A percentile compares a stretch with the other conserved stretches of the same genome.
phyloP scores from a whole-genome alignment of 768 basidiomycete species.

The Tylopilus plumbeoviolaceoides region DNA sequence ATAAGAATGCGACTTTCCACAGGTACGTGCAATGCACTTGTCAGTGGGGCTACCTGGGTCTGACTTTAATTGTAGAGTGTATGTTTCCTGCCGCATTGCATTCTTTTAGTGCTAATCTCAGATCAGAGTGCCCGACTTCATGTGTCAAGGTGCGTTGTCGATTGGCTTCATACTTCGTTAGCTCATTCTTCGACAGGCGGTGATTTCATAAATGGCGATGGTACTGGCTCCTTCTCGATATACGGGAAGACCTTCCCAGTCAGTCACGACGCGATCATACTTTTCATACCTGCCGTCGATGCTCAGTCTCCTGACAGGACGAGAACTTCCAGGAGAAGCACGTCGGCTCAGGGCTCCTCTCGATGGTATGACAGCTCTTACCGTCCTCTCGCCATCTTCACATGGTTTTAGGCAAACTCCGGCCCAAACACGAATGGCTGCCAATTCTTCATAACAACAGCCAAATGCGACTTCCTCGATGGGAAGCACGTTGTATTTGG shows the following conservation, averaged over 20 bases:
- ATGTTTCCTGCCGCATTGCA: conserved; percentile 22
- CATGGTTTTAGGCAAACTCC: conserved; percentile 74
- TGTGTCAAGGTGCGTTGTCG: conserved; percentile 74
- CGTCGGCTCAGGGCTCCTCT: conserved; percentile 76
- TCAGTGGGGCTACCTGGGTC: neutral
- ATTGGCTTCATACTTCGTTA: neutral
- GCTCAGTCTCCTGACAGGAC: conserved; percentile 49
- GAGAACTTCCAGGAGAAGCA: conserved; percentile 96
- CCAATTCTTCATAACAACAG: conserved; percentile 98
- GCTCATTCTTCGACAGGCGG: conserved; percentile 52
- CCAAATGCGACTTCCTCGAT: conserved; percentile 92
- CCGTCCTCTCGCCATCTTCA: conserved; percentile 1
- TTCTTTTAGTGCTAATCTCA: conserved; percentile 6
- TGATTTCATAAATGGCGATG: conserved; percentile 92
- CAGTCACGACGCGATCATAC: conserved; percentile 14
- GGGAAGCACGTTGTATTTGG: conserved; percentile 94
- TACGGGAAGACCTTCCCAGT: conserved; percentile 94
- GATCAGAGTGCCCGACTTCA: conserved; percentile 81
- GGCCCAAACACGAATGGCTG: conserved; percentile 94
- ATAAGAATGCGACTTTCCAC: conserved; percentile 89
- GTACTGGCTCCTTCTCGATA: conserved; percentile 95
- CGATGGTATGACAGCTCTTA: conserved; percentile 60
- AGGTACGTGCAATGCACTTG: conserved; percentile 47
- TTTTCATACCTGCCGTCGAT: neutral
- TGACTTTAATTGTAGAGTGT: conserved; percentile 57